Conservation (phyloP, 1,284 basidiomycete species). For the Peniophora sp. region DNA sequence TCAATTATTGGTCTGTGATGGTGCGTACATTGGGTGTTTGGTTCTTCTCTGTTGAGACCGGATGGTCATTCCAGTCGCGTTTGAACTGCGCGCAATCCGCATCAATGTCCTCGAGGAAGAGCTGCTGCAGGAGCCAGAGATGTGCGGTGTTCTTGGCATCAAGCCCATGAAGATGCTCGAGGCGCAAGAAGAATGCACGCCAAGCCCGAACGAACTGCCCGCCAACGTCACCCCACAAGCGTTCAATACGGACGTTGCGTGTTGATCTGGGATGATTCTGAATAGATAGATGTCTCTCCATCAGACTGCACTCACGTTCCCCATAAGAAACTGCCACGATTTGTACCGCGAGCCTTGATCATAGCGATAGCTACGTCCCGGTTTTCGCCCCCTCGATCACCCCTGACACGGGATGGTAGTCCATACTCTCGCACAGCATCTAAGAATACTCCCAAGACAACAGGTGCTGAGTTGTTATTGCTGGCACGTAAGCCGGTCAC, state of each 20-base stretch:
- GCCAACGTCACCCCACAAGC: conserved; percentile 28
- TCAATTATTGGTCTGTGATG: too few species aligned
- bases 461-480: conserved; percentile 29
- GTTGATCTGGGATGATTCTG: background rate
- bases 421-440: conserved; percentile 13
- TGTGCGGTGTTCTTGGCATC: conserved; percentile 13
- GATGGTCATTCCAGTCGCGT: conserved; percentile 31
- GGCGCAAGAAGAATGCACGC: conserved; percentile 19
- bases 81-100: conserved; percentile 24
- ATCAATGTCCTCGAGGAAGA: conserved; percentile 19
- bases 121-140: conserved; percentile 22
- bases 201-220: conserved; percentile 16
- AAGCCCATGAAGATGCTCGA: conserved; percentile 17
- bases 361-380: conserved; percentile 13
- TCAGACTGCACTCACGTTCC: background rate
- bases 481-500: conserved; percentile 24
- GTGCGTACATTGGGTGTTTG: background rate
- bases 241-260: conserved; percentile 22
- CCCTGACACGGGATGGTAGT: conserved; percentile 16
- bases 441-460: conserved; percentile 27
- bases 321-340: background rate
- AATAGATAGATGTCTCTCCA: too few species aligned
- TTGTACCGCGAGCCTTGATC: background rate
- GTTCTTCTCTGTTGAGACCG: background rate
- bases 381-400: conserved; percentile 22